phyloP scores from a whole-genome alignment of 73 alveolate genomes.

The Tetrahymena elliotti region DNA sequence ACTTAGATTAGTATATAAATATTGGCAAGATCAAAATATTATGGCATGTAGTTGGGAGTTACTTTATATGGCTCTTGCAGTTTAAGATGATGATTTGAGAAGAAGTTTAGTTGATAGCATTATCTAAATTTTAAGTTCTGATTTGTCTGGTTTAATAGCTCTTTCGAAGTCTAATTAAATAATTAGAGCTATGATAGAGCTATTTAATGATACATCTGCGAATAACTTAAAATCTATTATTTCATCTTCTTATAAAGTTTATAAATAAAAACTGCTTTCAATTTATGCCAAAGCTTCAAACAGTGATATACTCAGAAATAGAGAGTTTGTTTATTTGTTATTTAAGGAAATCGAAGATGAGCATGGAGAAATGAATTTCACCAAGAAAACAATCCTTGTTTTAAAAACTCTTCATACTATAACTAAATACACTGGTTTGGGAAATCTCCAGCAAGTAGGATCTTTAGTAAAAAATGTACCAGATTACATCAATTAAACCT shows the following conservation, averaged over 20 bases:
- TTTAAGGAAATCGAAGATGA: constrained; percentile 42
- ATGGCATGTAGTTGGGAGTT: constrained; percentile 46
- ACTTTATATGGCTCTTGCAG: constrained; percentile 21
- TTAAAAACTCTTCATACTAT: constrained; percentile 7
- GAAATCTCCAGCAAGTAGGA: constrained; percentile 35
- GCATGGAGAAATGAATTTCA: constrained; percentile 15
- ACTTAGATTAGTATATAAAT: constrained; percentile 8
- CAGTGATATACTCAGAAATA: constrained; percentile 19
- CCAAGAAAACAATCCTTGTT: not conserved
- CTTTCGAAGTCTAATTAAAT: constrained; percentile 16
- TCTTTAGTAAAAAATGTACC: constrained; percentile 16
- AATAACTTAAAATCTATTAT: not conserved
- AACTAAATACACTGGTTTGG: constrained; percentile 32
- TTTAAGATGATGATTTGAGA: constrained; percentile 18
- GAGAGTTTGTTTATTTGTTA: constrained; percentile 27
- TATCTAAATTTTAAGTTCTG: constrained; percentile 21
- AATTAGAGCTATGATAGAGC: constrained; percentile 10
- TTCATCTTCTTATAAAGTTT: constrained; percentile 10
- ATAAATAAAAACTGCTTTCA: constrained; percentile 5
- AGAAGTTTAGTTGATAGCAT: constrained; percentile 33
- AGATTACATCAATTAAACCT: constrained; percentile 14
- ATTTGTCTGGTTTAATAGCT: constrained; percentile 17
- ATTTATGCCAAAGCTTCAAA: constrained; percentile 30
- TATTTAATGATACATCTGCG: not conserved
- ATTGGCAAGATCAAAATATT: constrained; percentile 36